Evolutionary conservation across 202 grass and related monocot species (phyloP), one percentile per base, ranked within the genome.

Genomic region (Digitaria exilis): DNA sequence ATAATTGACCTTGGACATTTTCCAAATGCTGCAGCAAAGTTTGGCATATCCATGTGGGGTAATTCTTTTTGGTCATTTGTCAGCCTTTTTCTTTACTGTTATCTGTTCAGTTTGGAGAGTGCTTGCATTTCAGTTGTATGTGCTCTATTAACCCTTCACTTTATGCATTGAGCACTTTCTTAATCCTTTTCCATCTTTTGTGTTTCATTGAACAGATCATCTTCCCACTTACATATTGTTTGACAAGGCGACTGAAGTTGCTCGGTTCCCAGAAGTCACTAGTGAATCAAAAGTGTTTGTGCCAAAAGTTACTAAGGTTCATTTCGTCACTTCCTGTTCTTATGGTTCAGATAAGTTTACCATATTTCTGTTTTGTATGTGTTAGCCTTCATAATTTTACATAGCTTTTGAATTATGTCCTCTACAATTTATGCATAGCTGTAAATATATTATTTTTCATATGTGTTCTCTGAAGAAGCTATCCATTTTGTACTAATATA

Each of bases 141-240:
- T 74, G 65, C 32, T 79, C 2, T 39, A 54, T 88, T 78, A 26
- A 68, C 3, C 45, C 29, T 71, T 88, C 59, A 72, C 16, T 51
- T 64, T 41, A 80, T 74, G 62, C 31, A 5, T 48, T 13, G 17
- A 82, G 22, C 71, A 80, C 50, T 52, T 84, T 43, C 69, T 75
- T 24, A 31, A 18, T 80, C 21, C 29, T 37, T 68, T 65, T 75
- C 43, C 25, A 5, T 69, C 21, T 25, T 32, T 85, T 90, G 73
- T 57, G 84, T 76, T 83, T 81, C 81, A 41, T 80, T 81, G 28
- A 69, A 86, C 93, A 99, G 89, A 89, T 86, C 91, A 94, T 78
- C 89, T 96, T 87, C 96, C 96, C 34, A 89, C 86, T 65, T 99
- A 96, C 82, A 94, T 99, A 87, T 90, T 99, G 81, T 99, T 96